phyloP scores from a whole-genome alignment of 495 filamentous ascomycete species.

The Opeltia flavorubescens region DNA sequence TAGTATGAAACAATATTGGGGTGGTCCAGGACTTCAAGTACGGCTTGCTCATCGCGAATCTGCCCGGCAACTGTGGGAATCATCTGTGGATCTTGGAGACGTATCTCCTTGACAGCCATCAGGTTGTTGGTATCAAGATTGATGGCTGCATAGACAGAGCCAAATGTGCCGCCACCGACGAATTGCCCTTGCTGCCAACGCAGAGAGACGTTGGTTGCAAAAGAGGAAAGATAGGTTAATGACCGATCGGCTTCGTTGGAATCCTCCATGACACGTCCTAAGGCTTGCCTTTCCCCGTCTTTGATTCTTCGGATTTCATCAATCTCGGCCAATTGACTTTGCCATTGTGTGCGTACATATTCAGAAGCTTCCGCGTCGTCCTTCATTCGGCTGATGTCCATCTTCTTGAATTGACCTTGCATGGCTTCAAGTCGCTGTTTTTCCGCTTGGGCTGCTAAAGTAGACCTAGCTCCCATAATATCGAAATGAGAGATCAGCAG shows the following conservation, averaged over 20 bases:
- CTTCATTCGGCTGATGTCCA: slow-evolving; percentile 61
- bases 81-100: slow-evolving; percentile 88
- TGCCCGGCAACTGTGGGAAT: slow-evolving; percentile 87
- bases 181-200: slow-evolving; percentile 98
- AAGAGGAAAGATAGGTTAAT: slow-evolving; percentile 82
- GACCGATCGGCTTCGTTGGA: slow-evolving; percentile 92
- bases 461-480: slow-evolving; percentile 93
- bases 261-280: slow-evolving; percentile 82
- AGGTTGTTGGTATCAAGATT: slow-evolving; percentile 89
- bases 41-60: slow-evolving; percentile 93
- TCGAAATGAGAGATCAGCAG: slow-evolving; percentile 96
- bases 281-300: slow-evolving; percentile 73
- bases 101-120: slow-evolving; percentile 98
- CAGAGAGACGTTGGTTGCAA: slow-evolving; percentile 84
- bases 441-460: slow-evolving; percentile 81
- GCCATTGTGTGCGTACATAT: slow-evolving; percentile 57
- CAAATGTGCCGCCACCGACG: slow-evolving; percentile 92
- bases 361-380: slow-evolving; percentile 74
- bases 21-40: slow-evolving; percentile 86
- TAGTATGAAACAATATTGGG: slow-evolving; percentile 97
- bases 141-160: slow-evolving; percentile 92
- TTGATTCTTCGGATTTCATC: slow-evolving; percentile 66
- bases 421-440: slow-evolving; percentile 59
- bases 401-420: slow-evolving; percentile 54
- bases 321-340: slow-evolving; percentile 53